phyloP scores from a whole-genome alignment of 2,329 filamentous ascomycete species.

The Diaporthe nobilis region DNA sequence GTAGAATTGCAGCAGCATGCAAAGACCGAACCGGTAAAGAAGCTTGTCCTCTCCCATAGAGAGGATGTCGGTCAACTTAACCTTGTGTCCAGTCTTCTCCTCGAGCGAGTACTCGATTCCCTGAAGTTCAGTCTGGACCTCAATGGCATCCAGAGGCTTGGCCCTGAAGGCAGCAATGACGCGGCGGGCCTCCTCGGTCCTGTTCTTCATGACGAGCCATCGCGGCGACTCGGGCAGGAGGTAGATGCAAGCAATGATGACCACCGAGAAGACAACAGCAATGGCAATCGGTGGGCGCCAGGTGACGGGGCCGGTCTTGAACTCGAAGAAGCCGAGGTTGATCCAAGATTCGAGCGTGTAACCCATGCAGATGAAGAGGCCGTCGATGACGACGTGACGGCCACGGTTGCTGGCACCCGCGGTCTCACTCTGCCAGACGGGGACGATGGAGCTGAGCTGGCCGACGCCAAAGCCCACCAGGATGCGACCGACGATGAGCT shows the following conservation, averaged over 20 bases:
- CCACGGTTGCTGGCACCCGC: slow-evolving; percentile 44
- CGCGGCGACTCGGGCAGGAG: slow-evolving; percentile 43
- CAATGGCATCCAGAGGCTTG: slow-evolving; percentile 38
- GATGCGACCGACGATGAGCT: slow-evolving; percentile 65
- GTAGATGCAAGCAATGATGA: slow-evolving; percentile 39
- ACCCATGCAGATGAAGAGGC: slow-evolving; percentile 41
- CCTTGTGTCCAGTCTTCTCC: slow-evolving; percentile 53
- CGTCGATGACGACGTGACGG: slow-evolving; percentile 45
- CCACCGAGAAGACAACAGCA: slow-evolving; percentile 36
- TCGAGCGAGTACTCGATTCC: slow-evolving; percentile 43
- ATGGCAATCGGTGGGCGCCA: slow-evolving; percentile 43
- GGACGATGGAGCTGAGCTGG: slow-evolving; percentile 63
- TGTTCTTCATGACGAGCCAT: slow-evolving; percentile 42
- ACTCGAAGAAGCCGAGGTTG: slow-evolving; percentile 43
- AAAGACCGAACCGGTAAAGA: slow-evolving; percentile 64
- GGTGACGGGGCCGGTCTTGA: slow-evolving; percentile 42
- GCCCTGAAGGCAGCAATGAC: slow-evolving; percentile 42
- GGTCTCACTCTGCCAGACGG: slow-evolving; percentile 47
- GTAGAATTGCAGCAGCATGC: slow-evolving; percentile 64
- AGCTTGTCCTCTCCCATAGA: slow-evolving; percentile 66
- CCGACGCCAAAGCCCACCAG: slow-evolving; percentile 63
- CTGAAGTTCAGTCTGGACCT: slow-evolving; percentile 40
- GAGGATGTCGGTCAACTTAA: slow-evolving; percentile 59
- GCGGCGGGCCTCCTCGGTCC: slow-evolving; percentile 37
- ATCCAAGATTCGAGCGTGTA: slow-evolving; percentile 44